These are phyloP conservation scores for Lathyrus aphaca DNA, from an alignment of 306 rosid genomes.

Conservation along the genomic window DNA sequence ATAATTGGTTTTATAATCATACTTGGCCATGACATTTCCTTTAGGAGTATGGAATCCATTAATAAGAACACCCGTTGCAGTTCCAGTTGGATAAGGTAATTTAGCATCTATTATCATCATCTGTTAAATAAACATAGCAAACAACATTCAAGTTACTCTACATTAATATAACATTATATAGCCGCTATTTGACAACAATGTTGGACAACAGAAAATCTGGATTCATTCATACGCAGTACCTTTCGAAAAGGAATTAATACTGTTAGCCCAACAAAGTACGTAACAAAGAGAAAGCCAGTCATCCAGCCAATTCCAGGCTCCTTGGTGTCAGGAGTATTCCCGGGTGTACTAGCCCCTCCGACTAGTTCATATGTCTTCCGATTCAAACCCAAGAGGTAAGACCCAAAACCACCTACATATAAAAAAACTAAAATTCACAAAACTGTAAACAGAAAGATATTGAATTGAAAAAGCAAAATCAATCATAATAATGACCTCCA, in stretches of 20 bases:
- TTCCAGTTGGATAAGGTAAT: slow-evolving; percentile 82
- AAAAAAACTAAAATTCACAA: slow-evolving; percentile 18
- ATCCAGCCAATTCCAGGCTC: slow-evolving; percentile 90
- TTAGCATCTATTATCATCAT: slow-evolving; percentile 82
- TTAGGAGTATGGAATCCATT: slow-evolving; percentile 87
- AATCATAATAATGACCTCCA: slow-evolving; percentile 59
- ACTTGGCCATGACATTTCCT: slow-evolving; percentile 80
- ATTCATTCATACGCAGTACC: slow-evolving; percentile 47
- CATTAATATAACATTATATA: background rate
- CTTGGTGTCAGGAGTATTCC: slow-evolving; percentile 77
- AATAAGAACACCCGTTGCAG: slow-evolving; percentile 91
- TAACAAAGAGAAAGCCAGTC: slow-evolving; percentile 84
- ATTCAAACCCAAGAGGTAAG: slow-evolving; percentile 76
- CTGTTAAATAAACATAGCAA: slow-evolving; percentile 50
- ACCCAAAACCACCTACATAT: slow-evolving; percentile 86
- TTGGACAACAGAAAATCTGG: background rate
- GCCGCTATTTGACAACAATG: background rate
- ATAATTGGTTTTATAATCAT: slow-evolving; percentile 47
- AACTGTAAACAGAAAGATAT: background rate
- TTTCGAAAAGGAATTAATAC: slow-evolving; percentile 87
- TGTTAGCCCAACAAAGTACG: slow-evolving; percentile 78
- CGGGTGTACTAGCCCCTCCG: slow-evolving; percentile 71
- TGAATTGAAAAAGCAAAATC: background rate
- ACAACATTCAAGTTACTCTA: slow-evolving; percentile 16
- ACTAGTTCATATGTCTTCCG: slow-evolving; percentile 70